Base-by-base conservation (phyloP, 768 basidiomycete genomes). In the Dendrothele bispora region DNA sequence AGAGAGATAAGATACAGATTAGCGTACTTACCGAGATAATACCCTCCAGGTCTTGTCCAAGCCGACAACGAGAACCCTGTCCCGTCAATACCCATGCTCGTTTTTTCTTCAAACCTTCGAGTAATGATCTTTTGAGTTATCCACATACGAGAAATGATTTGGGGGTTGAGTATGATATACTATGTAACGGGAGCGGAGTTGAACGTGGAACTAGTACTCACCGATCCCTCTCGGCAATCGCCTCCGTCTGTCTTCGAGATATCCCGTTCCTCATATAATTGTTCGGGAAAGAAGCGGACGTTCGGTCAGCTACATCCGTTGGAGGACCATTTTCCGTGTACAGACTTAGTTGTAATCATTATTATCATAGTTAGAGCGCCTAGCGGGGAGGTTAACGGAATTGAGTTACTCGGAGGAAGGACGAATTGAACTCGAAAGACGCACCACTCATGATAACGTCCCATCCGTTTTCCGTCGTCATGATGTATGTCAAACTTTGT, bases 1-100 rank as follows among this genome's bases (percentile, higher is more conserved):
- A n/a, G n/a, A n/a, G n/a, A n/a, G n/a, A n/a, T n/a, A n/a, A n/a
- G n/a, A n/a, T n/a, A n/a, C n/a, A n/a, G n/a, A n/a, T n/a, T n/a
- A n/a, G n/a, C n/a, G n/a, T n/a, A 46, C 67, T 21, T 49, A 79
- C 86, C 84, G 2, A 86, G 66, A 62, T 88, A 88, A 61, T 83
- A 88, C 5, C 87, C 84, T 21, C 84, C 84, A 0, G 66, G 78
- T 35, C 69, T 71, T 6, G 59, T 61, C 60, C 71, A 78, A 12
- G 74, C 75, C 17, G 79, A 61, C 35, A 76, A 63, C 8, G 75
- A 48, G 50, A 80, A 71, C 0, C 86, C 85, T 1, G 75, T 66
- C 17, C 68, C 77, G 5, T 80, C 74, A 27, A 68, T 68, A 7
- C 84, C 85, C 6, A 61, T 55, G 37, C 73, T 78, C 11, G 71